These are phyloP conservation scores for Malus hybrid DNA, from an alignment of 331 rosid genomes.

Conservation along the genomic window DNA sequence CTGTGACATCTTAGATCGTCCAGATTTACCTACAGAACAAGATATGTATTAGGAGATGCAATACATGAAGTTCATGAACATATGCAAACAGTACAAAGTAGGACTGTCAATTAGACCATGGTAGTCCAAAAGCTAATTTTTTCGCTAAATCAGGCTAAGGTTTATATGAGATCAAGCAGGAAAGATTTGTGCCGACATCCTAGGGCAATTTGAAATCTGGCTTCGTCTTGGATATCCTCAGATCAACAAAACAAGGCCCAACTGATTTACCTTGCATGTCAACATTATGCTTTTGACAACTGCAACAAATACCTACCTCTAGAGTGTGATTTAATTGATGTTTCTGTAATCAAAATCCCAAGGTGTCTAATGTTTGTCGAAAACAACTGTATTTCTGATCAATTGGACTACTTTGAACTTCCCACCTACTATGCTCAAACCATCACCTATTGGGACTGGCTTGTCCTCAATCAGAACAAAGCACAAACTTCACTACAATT, in stretches of 20 bases:
- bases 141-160: background rate
- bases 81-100: background rate
- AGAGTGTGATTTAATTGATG: background rate
- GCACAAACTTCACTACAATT: background rate
- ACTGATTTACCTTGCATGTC: background rate
- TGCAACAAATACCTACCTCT: background rate
- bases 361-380: background rate
- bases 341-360: background rate
- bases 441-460: background rate
- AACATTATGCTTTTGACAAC: background rate
- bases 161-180: background rate
- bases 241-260: background rate
- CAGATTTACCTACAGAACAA: slow-evolving; percentile 38
- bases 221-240: background rate
- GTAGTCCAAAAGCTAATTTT: background rate
- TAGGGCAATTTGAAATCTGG: background rate
- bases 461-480: background rate
- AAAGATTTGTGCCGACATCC: background rate
- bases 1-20: slow-evolving; percentile 28
- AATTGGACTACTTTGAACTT: background rate
- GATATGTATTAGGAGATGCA: slow-evolving; percentile 1
- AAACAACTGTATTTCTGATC: background rate
- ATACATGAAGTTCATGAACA: background rate
- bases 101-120: background rate
- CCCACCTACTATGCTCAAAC: background rate